Evolutionary conservation across 2,329 filamentous ascomycete species (phyloP).

Genomic region (Microcera coccophila): DNA sequence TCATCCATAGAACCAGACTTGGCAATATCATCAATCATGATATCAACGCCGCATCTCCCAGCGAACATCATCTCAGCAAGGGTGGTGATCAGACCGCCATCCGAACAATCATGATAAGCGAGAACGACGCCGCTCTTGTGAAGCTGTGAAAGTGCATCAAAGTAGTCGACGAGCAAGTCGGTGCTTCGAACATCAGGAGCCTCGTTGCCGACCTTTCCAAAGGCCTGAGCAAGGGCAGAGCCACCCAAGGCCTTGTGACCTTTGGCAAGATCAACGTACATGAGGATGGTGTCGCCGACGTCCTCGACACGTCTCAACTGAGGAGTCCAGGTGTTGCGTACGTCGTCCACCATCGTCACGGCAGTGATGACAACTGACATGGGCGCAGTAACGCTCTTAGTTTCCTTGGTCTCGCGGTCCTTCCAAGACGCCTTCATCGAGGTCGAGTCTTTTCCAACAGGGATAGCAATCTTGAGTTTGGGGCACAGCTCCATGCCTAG

Average conservation of each 20-base stretch:
- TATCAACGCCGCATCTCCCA: conserved; percentile 80
- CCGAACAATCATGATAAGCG: conserved; percentile 91
- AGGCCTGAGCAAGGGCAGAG: conserved; percentile 84
- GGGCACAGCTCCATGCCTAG: conserved; percentile 92
- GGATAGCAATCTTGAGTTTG: conserved; percentile 84
- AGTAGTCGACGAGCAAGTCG: conserved; percentile 81
- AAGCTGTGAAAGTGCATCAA: conserved; percentile 71
- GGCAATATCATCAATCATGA: conserved; percentile 73
- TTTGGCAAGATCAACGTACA: conserved; percentile 86
- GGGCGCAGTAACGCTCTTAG: conserved; percentile 86
- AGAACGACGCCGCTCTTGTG: conserved; percentile 64
- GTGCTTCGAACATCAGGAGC: conserved; percentile 81
- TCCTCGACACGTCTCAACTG: conserved; percentile 78
- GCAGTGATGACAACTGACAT: conserved; percentile 89
- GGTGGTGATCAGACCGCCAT: conserved; percentile 87
- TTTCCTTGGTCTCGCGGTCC: conserved; percentile 60
- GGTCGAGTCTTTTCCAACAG: conserved; percentile 96
- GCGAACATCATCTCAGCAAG: conserved; percentile 98
- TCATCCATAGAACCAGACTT: conserved; percentile 59
- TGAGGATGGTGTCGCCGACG: conserved; percentile 80
- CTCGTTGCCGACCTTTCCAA: conserved; percentile 79
- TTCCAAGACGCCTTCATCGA: conserved; percentile 99
- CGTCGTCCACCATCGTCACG: conserved; percentile 78
- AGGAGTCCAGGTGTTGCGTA: conserved; percentile 89
- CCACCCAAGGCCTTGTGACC: conserved; percentile 82